Base-by-base conservation (phyloP, 768 basidiomycete species). In the Hypsizygus marmoreus region DNA sequence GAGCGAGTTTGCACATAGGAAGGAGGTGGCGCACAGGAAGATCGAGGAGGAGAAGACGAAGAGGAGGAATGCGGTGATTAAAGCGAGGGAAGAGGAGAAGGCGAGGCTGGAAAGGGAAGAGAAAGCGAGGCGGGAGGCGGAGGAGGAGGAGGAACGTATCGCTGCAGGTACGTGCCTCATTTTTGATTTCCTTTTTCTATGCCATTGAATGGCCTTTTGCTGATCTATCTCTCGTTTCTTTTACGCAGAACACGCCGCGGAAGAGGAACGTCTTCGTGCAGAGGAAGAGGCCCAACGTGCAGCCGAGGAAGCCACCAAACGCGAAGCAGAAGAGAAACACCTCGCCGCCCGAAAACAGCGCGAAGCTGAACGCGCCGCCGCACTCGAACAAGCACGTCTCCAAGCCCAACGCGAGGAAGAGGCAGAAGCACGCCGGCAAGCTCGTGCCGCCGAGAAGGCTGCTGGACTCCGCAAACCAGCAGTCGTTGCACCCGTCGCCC, bases 1-100 rank as follows among this genome's bases (percentile, higher is more conserved):
- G 8, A 80, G 80, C 25, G 89, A 91, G 62, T 89, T 82, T 58
- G 70, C 78, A 39, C 74, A 74, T 65, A 80, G 71, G 58, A 65
- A 75, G 53, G 80, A 75, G 34, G 67, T 65, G 19, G 87, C 92
- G 2, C 57, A 68, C 54, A 72, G 68, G 64, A 92, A 85, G 76
- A 82, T 93, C 43, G 84, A 82, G 49, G 84, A 89, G 60, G 93
- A 95, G 72, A 95, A 93, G 75, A 76, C 77, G 36, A 86, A 84
- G 74, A 74, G 85, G 54, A 73, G 73, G 49, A 74, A 74, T 49
- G 67, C 69, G 11, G 66, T 90, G 32, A 47, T 86, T 22, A 79
- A 82, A 53, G 70, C 73, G 47, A 69, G 82, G 52, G 84, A 80
- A 58, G 85, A 81, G 61, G 76, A 87, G 65, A 67, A 70, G 30